These are phyloP conservation scores for Trichoderma pleuroti DNA, from an alignment of 2,329 filamentous ascomycete species.

Conservation along the genomic window DNA sequence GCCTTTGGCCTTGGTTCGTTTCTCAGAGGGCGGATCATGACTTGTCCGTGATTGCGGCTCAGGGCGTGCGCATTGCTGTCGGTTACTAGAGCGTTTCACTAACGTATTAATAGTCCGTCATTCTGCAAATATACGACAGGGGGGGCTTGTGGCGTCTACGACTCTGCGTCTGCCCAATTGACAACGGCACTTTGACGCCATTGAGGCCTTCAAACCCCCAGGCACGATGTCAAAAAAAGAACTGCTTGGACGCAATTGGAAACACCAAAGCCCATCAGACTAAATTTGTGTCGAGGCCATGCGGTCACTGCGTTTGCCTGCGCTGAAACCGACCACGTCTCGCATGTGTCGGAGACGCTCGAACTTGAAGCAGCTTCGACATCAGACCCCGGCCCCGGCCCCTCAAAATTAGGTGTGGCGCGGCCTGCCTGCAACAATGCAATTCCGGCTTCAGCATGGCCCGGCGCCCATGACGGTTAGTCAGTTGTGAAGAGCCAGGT, in stretches of 20 bases:
- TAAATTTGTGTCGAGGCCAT: conserved; percentile 1
- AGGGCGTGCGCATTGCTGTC: background rate
- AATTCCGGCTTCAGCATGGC: conserved; percentile 8
- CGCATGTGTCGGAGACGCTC: conserved; percentile 31
- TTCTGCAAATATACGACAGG: background rate
- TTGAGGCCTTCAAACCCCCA: background rate
- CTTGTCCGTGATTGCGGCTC: background rate
- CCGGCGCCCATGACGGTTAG: conserved; percentile 6
- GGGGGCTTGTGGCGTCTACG: conserved; percentile 7
- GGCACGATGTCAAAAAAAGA: background rate
- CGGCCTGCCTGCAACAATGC: conserved; percentile 10
- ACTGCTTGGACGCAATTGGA: background rate
- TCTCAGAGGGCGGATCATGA: background rate
- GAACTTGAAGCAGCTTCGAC: conserved; percentile 29
- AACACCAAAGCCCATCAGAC: background rate
- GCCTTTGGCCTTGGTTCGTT: background rate
- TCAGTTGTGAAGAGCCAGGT: background rate
- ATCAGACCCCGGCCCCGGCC: conserved; percentile 12
- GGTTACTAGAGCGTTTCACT: conserved; percentile 16
- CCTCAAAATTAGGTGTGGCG: conserved; percentile 16
- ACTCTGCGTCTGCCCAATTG: conserved; percentile 1
- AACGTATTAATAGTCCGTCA: background rate
- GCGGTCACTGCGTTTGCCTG: conserved; percentile 1
- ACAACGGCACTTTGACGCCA: conserved; percentile 1
- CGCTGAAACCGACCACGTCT: conserved; percentile 35